phyloP scores from a whole-genome alignment of 257 asterid species.

The Solanum chiquidenum region DNA sequence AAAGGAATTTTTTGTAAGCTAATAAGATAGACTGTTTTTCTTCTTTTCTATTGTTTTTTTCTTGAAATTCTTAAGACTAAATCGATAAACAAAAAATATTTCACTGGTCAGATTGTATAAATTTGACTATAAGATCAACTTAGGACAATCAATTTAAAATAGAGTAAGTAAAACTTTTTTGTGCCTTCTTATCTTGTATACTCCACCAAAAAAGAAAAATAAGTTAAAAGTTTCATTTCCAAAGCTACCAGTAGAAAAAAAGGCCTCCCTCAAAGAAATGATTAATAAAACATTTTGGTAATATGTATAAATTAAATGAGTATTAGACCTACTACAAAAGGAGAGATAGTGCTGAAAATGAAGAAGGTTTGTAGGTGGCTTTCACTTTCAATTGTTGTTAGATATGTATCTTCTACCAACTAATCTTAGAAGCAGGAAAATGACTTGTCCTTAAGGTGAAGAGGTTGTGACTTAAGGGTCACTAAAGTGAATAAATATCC shows the following conservation, averaged over 20 bases:
- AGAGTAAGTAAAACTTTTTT: neutral
- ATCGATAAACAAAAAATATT: neutral
- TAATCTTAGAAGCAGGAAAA: neutral
- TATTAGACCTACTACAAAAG: neutral
- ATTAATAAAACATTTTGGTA: neutral
- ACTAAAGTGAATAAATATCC: neutral
- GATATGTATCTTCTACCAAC: neutral
- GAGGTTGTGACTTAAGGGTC: neutral
- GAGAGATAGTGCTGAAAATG: neutral
- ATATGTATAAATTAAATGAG: neutral
- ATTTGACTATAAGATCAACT: neutral
- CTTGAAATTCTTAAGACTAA: neutral
- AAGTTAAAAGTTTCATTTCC: neutral
- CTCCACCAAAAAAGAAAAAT: neutral
- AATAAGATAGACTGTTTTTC: neutral
- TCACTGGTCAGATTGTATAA: neutral
- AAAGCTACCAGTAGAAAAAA: neutral
- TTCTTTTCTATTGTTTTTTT: neutral
- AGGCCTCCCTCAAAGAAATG: neutral
- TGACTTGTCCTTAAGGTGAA: neutral
- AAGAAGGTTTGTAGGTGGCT: slow-evolving; percentile 1
- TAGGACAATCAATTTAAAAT: neutral
- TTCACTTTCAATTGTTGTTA: neutral
- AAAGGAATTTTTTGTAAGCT: neutral
- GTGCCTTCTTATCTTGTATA: neutral